Conservation (phyloP, 805 yeast species). For the Ogataea paraovalis region DNA sequence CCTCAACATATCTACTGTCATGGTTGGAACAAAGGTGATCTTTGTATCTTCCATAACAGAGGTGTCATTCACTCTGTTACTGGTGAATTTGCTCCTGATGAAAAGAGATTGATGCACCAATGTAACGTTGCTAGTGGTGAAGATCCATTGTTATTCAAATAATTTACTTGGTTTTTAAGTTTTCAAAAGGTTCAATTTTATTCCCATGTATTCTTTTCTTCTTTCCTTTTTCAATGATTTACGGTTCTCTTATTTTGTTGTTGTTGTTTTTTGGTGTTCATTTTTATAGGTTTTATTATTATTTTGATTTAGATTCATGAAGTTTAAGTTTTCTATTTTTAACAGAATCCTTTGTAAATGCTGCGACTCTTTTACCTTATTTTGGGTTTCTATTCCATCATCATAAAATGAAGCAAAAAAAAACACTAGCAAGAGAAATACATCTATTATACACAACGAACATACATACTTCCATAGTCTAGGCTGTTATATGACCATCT, state of each 20-base stretch:
- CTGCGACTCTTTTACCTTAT: too few relatives aligned
- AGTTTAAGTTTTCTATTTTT: neutral
- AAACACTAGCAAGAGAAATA: neutral
- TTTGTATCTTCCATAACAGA: slow-evolving; percentile 81
- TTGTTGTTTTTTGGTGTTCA: neutral
- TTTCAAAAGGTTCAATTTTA: too few relatives aligned
- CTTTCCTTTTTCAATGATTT: neutral
- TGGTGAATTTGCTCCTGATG: slow-evolving; percentile 77
- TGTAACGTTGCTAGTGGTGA: slow-evolving; percentile 83
- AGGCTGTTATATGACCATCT: neutral
- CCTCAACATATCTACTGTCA: slow-evolving; percentile 76
- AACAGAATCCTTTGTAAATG: too few relatives aligned
- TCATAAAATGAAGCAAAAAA: neutral
- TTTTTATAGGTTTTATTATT: neutral
- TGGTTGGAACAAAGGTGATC: slow-evolving; percentile 78
- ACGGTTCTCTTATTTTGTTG: neutral
- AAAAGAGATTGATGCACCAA: slow-evolving; percentile 86
- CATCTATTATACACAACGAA: neutral
- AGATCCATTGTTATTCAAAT: slow-evolving; percentile 47
- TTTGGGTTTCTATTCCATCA: too few relatives aligned
- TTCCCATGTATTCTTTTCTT: neutral
- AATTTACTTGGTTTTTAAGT: neutral
- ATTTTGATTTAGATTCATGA: neutral
- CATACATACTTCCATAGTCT: neutral
- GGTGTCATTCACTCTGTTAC: slow-evolving; percentile 93